phyloP scores from a whole-genome alignment of 129 eudicot species.

The Tagetes patula region DNA sequence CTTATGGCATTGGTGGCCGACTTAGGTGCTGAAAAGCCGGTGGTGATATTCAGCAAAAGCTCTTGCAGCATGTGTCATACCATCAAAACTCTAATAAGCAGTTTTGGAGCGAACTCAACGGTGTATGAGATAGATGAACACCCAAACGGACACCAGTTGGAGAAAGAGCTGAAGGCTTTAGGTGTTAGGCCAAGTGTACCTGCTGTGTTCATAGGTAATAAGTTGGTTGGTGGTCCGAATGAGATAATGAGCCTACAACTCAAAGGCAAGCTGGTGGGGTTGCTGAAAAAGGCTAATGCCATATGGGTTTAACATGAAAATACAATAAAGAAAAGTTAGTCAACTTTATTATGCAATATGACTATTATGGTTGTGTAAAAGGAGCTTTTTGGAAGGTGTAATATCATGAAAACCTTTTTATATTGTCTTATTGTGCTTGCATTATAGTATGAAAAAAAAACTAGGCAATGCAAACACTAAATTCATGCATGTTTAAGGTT shows the following conservation, averaged over 20 bases:
- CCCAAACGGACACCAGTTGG: constrained; percentile 53
- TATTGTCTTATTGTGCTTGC: not conserved
- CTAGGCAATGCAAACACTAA: not conserved
- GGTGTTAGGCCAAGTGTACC: constrained; percentile 51
- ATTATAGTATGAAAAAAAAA: too few species aligned
- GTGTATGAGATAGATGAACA: constrained; percentile 62
- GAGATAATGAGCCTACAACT: constrained; percentile 53
- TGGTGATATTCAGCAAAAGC: constrained; percentile 59
- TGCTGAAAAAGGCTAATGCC: constrained; percentile 63
- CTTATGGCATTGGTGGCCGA: constrained; percentile 39
- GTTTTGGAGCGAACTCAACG: constrained; percentile 55
- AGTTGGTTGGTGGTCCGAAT: constrained; percentile 40
- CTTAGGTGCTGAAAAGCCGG: constrained; percentile 41
- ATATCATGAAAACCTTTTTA: not conserved
- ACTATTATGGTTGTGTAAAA: not conserved
- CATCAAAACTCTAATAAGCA: constrained; percentile 42
- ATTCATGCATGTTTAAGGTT: too few species aligned
- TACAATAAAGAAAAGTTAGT: not conserved
- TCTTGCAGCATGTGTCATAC: constrained; percentile 55
- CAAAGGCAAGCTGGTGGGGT: constrained; percentile 40
- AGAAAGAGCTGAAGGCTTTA: constrained; percentile 41
- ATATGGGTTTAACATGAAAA: constrained; percentile 32
- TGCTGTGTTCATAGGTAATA: constrained; percentile 49
- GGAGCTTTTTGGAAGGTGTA: too few species aligned
- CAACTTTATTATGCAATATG: not conserved